Evolutionary conservation across 345 rosid genomes (phyloP).

Genomic region (Psidium guajava): DNA sequence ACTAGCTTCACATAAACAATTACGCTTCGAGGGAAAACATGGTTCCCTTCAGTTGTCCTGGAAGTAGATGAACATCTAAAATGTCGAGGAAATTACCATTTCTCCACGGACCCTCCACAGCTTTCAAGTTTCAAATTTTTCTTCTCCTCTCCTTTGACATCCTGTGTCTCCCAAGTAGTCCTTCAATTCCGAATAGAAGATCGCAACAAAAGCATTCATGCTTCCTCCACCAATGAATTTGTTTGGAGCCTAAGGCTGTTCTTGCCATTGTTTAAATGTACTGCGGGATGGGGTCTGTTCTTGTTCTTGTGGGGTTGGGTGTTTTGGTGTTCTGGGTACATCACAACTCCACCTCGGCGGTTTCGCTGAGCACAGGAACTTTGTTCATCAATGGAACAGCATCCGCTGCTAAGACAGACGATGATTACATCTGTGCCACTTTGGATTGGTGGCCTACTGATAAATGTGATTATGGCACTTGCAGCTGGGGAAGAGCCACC

Average conservation of each 20-base stretch:
- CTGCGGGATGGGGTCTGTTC: constrained; percentile 1
- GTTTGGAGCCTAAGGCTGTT: neutral
- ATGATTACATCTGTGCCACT: constrained; percentile 17
- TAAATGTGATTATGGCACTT: constrained; percentile 17
- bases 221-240: neutral
- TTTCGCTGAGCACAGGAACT: neutral
- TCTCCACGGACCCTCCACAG: neutral
- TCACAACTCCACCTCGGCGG: neutral
- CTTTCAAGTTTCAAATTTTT: neutral
- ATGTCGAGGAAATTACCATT: neutral
- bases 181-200: neutral
- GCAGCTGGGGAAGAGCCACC: constrained; percentile 17
- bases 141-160: neutral
- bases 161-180: neutral
- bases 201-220: neutral
- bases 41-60: neutral
- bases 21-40: neutral
- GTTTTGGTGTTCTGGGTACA: neutral
- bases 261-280: neutral
- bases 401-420: constrained; percentile 7
- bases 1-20: neutral
- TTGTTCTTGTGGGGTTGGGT: neutral
- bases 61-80: neutral
- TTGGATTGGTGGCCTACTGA: constrained; percentile 24
- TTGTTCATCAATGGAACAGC: constrained; percentile 5